These are phyloP conservation scores for Takakia lepidozioides DNA, from an alignment of 225 moss, liverwort and hornwort genomes.

Conservation along the genomic window DNA sequence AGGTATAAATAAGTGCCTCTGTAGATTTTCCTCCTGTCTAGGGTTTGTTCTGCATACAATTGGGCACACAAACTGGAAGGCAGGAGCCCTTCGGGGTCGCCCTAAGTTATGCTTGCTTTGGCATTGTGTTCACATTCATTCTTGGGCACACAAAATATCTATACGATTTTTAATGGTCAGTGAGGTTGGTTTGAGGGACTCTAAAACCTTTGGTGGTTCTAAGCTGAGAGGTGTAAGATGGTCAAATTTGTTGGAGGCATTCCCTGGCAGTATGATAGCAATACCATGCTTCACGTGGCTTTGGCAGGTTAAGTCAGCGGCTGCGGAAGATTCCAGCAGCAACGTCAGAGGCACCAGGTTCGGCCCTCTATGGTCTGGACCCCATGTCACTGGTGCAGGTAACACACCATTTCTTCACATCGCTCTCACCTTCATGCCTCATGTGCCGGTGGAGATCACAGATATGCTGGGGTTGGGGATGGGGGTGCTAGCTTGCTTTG, in stretches of 20 bases:
- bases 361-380: constrained; percentile 52
- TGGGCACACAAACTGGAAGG: too few relatives aligned
- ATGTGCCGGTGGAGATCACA: constrained; percentile 6
- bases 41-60: too few relatives aligned
- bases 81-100: too few relatives aligned
- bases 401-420: not conserved
- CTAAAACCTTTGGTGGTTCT: not conserved
- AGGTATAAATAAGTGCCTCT: too few relatives aligned
- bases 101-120: too few relatives aligned
- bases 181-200: not conserved
- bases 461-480: not conserved
- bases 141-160: too few relatives aligned
- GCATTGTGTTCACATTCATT: too few relatives aligned
- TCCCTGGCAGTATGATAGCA: too few relatives aligned
- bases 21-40: too few relatives aligned
- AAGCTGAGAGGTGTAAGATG: not conserved
- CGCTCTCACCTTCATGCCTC: constrained; percentile 1
- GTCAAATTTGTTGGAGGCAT: not conserved
- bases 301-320: constrained; percentile 48
- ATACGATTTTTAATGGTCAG: too few relatives aligned
- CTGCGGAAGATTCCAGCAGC: constrained; percentile 71
- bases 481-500: constrained; percentile 62
- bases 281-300: too few relatives aligned
- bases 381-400: constrained; percentile 87
- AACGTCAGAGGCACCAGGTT: constrained; percentile 38